Evolutionary conservation across 805 yeast genomes (phyloP).

Genomic region (Lipomyces kockii): DNA sequence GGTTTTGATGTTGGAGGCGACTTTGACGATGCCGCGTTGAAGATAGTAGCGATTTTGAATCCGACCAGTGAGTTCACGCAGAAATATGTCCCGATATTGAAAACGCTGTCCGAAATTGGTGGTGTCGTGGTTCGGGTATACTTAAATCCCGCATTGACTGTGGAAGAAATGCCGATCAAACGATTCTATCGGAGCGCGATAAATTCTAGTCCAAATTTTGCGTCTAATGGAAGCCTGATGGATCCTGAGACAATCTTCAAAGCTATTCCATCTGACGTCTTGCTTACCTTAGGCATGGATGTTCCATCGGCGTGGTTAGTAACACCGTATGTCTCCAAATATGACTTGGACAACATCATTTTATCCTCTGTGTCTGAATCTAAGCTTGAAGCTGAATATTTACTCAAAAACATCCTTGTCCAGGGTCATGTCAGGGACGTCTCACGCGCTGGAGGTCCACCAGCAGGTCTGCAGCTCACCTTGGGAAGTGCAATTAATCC

Average conservation of each 20-base stretch:
- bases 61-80: conserved; percentile 77
- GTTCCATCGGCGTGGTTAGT: conserved; percentile 73
- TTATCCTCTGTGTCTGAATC: conserved; percentile 46
- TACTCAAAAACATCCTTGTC: conserved; percentile 59
- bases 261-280: conserved; percentile 56
- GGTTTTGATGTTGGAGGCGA: conserved; percentile 40
- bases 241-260: conserved; percentile 48
- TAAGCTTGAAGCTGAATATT: conserved; percentile 53
- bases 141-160: conserved; percentile 58
- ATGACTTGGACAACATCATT: conserved; percentile 69
- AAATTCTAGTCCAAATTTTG: conserved; percentile 45
- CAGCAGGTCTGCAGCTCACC: conserved; percentile 59
- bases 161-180: conserved; percentile 54
- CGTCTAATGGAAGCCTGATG: conserved; percentile 41
- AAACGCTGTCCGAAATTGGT: conserved; percentile 50
- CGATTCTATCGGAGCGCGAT: conserved; percentile 62
- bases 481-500: conserved; percentile 43
- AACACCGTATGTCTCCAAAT: conserved; percentile 53
- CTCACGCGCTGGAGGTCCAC: conserved; percentile 47
- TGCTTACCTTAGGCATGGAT: conserved; percentile 62
- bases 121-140: conserved; percentile 60
- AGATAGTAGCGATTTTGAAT: conserved; percentile 65
- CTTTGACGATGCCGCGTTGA: conserved; percentile 50
- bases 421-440: conserved; percentile 71
- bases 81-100: conserved; percentile 54